phyloP scores from a whole-genome alignment of 78 protist species.

The Pigoraptor vietnamica region DNA sequence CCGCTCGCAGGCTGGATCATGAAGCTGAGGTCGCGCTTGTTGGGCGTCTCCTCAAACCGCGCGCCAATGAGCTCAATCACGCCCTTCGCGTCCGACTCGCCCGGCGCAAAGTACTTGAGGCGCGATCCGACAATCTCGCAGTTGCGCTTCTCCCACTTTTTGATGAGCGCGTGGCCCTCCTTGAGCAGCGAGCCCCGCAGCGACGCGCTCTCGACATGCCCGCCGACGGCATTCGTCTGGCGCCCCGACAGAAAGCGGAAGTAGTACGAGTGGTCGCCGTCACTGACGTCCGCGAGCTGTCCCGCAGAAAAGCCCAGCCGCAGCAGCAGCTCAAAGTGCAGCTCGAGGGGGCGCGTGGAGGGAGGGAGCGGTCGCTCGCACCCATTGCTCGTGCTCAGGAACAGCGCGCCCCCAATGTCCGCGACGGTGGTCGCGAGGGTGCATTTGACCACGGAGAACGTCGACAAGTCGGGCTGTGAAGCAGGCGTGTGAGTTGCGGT shows the following conservation, averaged over 20 bases:
- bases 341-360: too few species aligned
- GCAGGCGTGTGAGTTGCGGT: too few species aligned
- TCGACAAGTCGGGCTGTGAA: too few species aligned
- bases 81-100: not conserved
- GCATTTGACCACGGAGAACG: too few species aligned
- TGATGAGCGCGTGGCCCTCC: not conserved
- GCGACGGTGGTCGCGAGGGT: too few species aligned
- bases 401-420: too few species aligned
- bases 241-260: not conserved
- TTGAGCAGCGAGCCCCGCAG: not conserved
- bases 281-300: not conserved
- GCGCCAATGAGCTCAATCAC: not conserved
- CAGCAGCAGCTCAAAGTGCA: too few species aligned
- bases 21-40: not conserved
- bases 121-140: not conserved
- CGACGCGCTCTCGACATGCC: not conserved
- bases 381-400: too few species aligned
- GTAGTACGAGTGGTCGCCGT: not conserved
- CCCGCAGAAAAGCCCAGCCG: too few species aligned
- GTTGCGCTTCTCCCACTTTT: not conserved
- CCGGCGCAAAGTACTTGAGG: not conserved
- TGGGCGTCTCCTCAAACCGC: not conserved
- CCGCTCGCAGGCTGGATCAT: not conserved
- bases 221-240: not conserved
- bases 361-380: too few species aligned